phyloP scores from a whole-genome alignment of 371 early-diverging fungal species.

The Blakeslea trispora region DNA sequence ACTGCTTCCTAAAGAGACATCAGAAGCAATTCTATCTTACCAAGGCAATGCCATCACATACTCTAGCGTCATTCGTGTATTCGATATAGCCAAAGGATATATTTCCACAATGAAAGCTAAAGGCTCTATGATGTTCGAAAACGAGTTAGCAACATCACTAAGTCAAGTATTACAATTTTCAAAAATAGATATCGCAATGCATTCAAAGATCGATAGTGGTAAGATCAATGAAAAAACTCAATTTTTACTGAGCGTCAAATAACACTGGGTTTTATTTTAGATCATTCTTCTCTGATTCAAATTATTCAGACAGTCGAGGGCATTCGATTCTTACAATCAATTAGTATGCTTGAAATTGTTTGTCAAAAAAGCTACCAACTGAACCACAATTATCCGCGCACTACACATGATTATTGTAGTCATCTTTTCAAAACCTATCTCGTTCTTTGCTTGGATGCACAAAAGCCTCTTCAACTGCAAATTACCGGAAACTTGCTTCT shows the following conservation, averaged over 20 bases:
- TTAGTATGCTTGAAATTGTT: slow-evolving; percentile 24
- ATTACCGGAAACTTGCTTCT: slow-evolving; percentile 37
- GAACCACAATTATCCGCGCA: slow-evolving; percentile 10
- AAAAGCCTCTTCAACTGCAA: slow-evolving; percentile 45
- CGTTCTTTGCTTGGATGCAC: slow-evolving; percentile 16
- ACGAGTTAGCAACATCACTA: slow-evolving; percentile 12
- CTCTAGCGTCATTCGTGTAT: slow-evolving; percentile 17
- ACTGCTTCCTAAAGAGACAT: slow-evolving; percentile 29
- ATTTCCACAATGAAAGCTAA: slow-evolving; percentile 16
- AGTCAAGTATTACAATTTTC: slow-evolving; percentile 5
- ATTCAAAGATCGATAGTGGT: slow-evolving; percentile 37
- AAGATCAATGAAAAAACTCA: background rate
- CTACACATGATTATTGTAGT: slow-evolving; percentile 18
- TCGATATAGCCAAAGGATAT: slow-evolving; percentile 14
- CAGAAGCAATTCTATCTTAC: slow-evolving; percentile 28
- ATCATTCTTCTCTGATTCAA: slow-evolving; percentile 16
- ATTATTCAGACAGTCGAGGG: slow-evolving; percentile 30
- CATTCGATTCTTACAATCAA: slow-evolving; percentile 30
- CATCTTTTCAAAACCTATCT: slow-evolving; percentile 55
- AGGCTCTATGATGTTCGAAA: slow-evolving; percentile 10
- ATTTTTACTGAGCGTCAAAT: too few species aligned
- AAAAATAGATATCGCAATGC: slow-evolving; percentile 36
- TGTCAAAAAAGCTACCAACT: slow-evolving; percentile 14
- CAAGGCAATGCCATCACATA: slow-evolving; percentile 24
- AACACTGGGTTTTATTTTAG: too few species aligned